A percentile compares a stretch with the other conserved stretches of the same genome.
Conservation (phyloP, 176 grass and related monocot genomes). For the Eleusine indica region DNA sequence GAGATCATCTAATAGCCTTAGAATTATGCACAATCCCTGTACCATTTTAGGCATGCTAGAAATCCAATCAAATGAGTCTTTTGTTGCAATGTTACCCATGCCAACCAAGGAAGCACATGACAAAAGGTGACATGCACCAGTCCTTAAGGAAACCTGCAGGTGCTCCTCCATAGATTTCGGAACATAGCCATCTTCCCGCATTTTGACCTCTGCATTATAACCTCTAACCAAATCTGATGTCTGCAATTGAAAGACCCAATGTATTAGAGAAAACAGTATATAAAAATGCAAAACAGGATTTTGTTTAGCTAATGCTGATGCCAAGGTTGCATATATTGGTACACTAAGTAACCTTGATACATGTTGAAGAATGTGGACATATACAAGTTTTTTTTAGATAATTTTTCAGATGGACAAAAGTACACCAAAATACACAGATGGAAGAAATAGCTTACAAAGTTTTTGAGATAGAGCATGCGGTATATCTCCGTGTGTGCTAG, state of each 20-base stretch:
- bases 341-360: too few species aligned
- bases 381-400: background rate
- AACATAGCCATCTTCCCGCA: background rate
- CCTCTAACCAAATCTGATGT: background rate
- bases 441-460: background rate
- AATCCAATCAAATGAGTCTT: background rate
- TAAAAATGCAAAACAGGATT: background rate
- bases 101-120: background rate
- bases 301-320: background rate
- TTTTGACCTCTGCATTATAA: background rate
- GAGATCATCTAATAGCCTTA: background rate
- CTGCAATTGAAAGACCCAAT: background rate
- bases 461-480: background rate
- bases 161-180: background rate
- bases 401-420: background rate
- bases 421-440: background rate
- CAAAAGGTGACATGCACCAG: background rate
- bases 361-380: too few species aligned
- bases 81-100: background rate
- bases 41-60: constrained; percentile 6
- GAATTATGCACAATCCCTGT: background rate
- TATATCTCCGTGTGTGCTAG: background rate
- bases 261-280: background rate
- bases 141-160: background rate
- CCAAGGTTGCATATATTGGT: too few species aligned